These are phyloP conservation scores for Flaveria linearis DNA, from an alignment of 129 eudicot genomes.

Conservation along the genomic window DNA sequence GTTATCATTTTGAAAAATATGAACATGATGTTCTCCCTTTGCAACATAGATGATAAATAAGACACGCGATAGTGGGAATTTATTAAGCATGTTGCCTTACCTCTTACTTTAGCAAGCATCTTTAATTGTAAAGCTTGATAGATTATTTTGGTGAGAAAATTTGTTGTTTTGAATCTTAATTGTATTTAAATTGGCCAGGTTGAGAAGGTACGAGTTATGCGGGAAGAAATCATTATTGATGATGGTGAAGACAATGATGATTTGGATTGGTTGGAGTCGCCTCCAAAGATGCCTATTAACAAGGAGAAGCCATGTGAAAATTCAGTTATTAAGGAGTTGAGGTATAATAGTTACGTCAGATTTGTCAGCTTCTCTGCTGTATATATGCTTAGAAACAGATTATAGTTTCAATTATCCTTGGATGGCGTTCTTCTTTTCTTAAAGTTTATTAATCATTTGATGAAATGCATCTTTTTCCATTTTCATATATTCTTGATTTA, in stretches of 20 bases:
- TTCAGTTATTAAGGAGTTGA: slow-evolving; percentile 61
- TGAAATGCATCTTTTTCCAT: background rate
- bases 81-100: background rate
- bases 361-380: background rate
- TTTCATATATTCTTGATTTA: background rate
- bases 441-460: background rate
- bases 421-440: background rate
- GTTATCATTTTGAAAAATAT: background rate
- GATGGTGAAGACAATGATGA: slow-evolving; percentile 55
- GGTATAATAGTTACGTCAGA: slow-evolving; percentile 41
- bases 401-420: background rate
- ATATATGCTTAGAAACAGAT: background rate
- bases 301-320: slow-evolving; percentile 39
- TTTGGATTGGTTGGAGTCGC: slow-evolving; percentile 72
- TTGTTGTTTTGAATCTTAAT: background rate
- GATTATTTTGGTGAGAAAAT: background rate
- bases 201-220: slow-evolving; percentile 33
- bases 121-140: background rate
- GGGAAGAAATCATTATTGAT: slow-evolving; percentile 39
- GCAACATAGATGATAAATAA: too few relatives aligned
- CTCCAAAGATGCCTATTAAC: slow-evolving; percentile 49
- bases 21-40: background rate
- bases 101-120: slow-evolving; percentile 4
- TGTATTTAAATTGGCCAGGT: slow-evolving; percentile 37
- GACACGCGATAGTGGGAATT: background rate